Evolutionary conservation across 2,329 filamentous ascomycete genomes (phyloP).

Genomic region (Parastagonospora avenae): DNA sequence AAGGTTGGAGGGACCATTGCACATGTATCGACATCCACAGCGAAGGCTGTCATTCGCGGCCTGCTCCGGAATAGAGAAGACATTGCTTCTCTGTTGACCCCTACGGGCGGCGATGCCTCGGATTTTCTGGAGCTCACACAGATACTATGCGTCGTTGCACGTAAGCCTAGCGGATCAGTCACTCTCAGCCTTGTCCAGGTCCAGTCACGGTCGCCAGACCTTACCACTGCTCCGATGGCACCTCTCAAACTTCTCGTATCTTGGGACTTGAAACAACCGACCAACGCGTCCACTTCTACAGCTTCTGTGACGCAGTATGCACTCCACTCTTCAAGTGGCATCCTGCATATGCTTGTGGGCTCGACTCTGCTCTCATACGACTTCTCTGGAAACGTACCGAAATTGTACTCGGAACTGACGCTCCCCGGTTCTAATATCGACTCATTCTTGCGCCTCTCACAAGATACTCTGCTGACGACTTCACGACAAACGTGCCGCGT

Average conservation of each 20-base stretch:
- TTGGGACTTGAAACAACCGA: slow-evolving; percentile 31
- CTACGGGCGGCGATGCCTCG: slow-evolving; percentile 26
- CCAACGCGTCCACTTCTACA: slow-evolving; percentile 9
- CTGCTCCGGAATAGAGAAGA: slow-evolving; percentile 53
- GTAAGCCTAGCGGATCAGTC: slow-evolving; percentile 19
- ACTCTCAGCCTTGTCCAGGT: slow-evolving; percentile 36
- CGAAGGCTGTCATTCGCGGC: slow-evolving; percentile 49
- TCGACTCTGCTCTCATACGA: slow-evolving; percentile 66
- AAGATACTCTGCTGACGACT: slow-evolving; percentile 68
- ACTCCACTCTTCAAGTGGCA: slow-evolving; percentile 67
- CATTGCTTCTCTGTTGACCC: slow-evolving; percentile 46
- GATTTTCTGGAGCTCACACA: slow-evolving; percentile 44
- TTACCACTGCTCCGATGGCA: slow-evolving; percentile 32
- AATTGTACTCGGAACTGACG: slow-evolving; percentile 57
- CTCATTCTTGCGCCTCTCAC: slow-evolving; percentile 71
- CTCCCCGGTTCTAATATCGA: slow-evolving; percentile 59
- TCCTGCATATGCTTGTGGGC: slow-evolving; percentile 64
- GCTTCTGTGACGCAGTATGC: slow-evolving; percentile 50
- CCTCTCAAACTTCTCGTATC: slow-evolving; percentile 42
- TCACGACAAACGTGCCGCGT: slow-evolving; percentile 58
- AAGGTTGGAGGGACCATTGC: slow-evolving; percentile 37
- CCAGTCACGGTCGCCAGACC: slow-evolving; percentile 37
- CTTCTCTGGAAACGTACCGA: slow-evolving; percentile 66
- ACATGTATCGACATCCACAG: slow-evolving; percentile 42
- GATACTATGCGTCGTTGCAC: slow-evolving; percentile 40